Conservation (phyloP, 306 rosid genomes). For the Ormosia semicastrata region DNA sequence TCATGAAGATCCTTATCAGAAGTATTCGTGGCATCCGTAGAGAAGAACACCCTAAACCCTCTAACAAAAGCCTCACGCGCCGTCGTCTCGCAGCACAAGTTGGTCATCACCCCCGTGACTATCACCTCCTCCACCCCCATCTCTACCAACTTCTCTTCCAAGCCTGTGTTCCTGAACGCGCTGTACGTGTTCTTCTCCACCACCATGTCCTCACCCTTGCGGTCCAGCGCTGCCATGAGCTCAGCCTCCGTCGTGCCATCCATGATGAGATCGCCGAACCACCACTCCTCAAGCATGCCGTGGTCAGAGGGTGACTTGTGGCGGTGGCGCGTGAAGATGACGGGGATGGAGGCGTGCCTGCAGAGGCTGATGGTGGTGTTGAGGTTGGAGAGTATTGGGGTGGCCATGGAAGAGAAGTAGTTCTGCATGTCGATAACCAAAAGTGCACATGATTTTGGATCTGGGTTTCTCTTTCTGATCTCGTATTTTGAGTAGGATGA, state of each 20-base stretch:
- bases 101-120: slow-evolving; percentile 71
- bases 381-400: slow-evolving; percentile 51
- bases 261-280: slow-evolving; percentile 55
- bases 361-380: slow-evolving; percentile 63
- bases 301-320: slow-evolving; percentile 50
- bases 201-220: slow-evolving; percentile 34
- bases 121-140: slow-evolving; percentile 69
- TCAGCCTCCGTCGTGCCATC: slow-evolving; percentile 58
- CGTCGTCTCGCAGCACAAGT: slow-evolving; percentile 77
- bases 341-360: slow-evolving; percentile 58
- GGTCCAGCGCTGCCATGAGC: slow-evolving; percentile 47
- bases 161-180: slow-evolving; percentile 47
- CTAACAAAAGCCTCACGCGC: slow-evolving; percentile 70
- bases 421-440: slow-evolving; percentile 69
- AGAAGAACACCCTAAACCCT: slow-evolving; percentile 73
- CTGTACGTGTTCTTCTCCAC: slow-evolving; percentile 64
- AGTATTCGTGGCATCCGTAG: slow-evolving; percentile 68
- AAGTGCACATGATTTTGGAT: slow-evolving; percentile 53
- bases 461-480: slow-evolving; percentile 49
- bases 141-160: slow-evolving; percentile 52
- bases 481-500: slow-evolving; percentile 49
- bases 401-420: slow-evolving; percentile 53
- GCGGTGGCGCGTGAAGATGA: slow-evolving; percentile 74
- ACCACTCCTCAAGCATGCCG: slow-evolving; percentile 67
- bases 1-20: slow-evolving; percentile 53